A percentile compares a stretch with the other conserved stretches of the same genome.
phyloP scores from a whole-genome alignment of 805 yeast genomes.

The Wickerhamomyces strasburgensis region DNA sequence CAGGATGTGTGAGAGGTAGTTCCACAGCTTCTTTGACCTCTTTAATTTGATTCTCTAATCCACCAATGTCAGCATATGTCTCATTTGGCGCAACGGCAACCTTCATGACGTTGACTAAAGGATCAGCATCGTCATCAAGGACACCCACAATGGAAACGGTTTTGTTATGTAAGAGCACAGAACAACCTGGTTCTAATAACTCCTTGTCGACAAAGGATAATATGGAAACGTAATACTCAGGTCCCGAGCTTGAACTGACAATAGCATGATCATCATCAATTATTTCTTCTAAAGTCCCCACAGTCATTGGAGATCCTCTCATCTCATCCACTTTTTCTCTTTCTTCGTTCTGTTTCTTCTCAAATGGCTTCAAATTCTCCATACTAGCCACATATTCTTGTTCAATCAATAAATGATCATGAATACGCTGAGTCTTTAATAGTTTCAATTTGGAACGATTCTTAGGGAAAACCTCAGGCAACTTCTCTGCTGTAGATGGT shows the following conservation, averaged over 20 bases:
- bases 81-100: constrained; percentile 97
- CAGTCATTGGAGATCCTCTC: constrained; percentile 94
- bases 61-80: constrained; percentile 95
- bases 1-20: constrained; percentile 93
- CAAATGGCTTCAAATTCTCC: constrained; percentile 92
- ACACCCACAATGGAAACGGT: constrained; percentile 97
- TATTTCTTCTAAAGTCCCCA: constrained; percentile 94
- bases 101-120: constrained; percentile 96
- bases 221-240: constrained; percentile 95
- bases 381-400: constrained; percentile 95
- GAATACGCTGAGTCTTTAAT: constrained; percentile 90
- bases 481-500: constrained; percentile 75
- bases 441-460: constrained; percentile 91
- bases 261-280: constrained; percentile 99
- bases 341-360: constrained; percentile 94
- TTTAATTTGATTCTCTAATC: constrained; percentile 91
- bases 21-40: constrained; percentile 98
- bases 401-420: constrained; percentile 90
- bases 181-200: constrained; percentile 92
- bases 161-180: constrained; percentile 91
- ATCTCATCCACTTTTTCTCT: constrained; percentile 91
- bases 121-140: constrained; percentile 96
- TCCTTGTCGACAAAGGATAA: constrained; percentile 97
- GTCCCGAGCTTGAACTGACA: constrained; percentile 92
- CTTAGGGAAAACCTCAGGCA: constrained; percentile 85